Evolutionary conservation across 495 filamentous ascomycete genomes (phyloP), one percentile per base, ranked within the genome.

Genomic region (Parathielavia appendiculata): DNA sequence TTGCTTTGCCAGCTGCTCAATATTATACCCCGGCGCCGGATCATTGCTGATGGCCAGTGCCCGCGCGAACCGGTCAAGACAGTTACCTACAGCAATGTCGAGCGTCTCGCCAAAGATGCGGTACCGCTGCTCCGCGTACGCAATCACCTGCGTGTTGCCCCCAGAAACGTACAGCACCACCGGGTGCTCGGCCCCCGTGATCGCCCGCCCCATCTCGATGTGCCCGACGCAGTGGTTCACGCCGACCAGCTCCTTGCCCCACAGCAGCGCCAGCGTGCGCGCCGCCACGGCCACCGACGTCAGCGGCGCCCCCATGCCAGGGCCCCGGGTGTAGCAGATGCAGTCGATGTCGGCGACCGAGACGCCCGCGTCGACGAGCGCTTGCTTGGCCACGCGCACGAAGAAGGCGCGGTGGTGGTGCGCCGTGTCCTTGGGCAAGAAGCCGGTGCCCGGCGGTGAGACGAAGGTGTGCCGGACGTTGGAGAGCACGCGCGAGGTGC

Each of bases 161-260:
- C 93, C 93, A 17, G 86, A 91, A 36, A 98, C 93, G 75, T 98
- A 98, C 44, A 98, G 78, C 30, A 98, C 93, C 26, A 97, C 89
- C 1, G 93, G 93, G 73, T 97, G 91, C n/a, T 77, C 67, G 14
- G 95, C 90, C 54, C 88, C 89, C 19, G 93, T 98, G 69, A 98
- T 96, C 51, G 89, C 81, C 39, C 93, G 82, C 26, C 93, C 93
- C 93, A 98, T 98, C 77, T 98, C 93, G 49, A 98, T 97, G 86
- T 91, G 93, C 52, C 93, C 93, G 41, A 98, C 86, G 73, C 93
- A 98, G 72, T 98, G 93, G 73, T 98, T 98, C 13, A 98, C 93
- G 17, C 89, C 92, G 4, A 98, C 86, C 19, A 98, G 75, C 19
- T 82, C 77, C 69, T 91, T 92, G n/a, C 72, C 76, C 93, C 93